Base-by-base conservation (phyloP, 306 rosid species). In the Pueraria montana region DNA sequence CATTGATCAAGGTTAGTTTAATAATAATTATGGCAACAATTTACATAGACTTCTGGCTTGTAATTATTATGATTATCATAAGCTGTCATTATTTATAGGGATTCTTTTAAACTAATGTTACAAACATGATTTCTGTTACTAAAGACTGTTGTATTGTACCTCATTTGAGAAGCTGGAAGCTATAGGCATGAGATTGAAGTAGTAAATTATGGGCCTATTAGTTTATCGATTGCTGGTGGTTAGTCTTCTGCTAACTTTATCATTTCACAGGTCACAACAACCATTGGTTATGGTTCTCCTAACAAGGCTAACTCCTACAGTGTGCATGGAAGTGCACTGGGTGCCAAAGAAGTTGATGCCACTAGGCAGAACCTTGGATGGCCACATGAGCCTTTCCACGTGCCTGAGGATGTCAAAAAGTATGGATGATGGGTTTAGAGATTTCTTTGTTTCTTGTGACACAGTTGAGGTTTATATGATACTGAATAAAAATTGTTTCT, bases 341-440 rank as follows among this genome's bases (percentile, higher is more conserved):
- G 99, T 83, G 91, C 98, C 84, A 96, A 96, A 87, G 99, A 96
- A 92, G 99, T 96, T 23, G 99, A 94, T 77, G 99, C 99, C 30
- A 96, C 99, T 3, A 94, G 99, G 84, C 48, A 89, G 90, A 94
- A 91, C 89, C 95, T 96, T 72, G 98, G 90, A 83, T 96, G 99
- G 99, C 92, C 99, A 74, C 67, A 79, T 49, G 99, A 94, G 87
- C 99, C 99, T 53, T 96, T 96, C 93, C 99, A 94, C 7, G 99
- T 94, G 59, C 99, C 99, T 2, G 98, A 91, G 84, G 99, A 96
- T 83, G 95, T 96, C 45, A 94, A 94, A 82, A 90, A 83, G 99
- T 92, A 87, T 79, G 89, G 50, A 80, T 40, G 62, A 79, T 84
- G 85, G 74, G 74, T 8, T 62, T 50, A 36, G 46, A 55, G 20